Evolutionary conservation across 78 protist species (phyloP), one percentile per base, ranked within the genome.

Genomic region (Dictyostelium intermedium): DNA sequence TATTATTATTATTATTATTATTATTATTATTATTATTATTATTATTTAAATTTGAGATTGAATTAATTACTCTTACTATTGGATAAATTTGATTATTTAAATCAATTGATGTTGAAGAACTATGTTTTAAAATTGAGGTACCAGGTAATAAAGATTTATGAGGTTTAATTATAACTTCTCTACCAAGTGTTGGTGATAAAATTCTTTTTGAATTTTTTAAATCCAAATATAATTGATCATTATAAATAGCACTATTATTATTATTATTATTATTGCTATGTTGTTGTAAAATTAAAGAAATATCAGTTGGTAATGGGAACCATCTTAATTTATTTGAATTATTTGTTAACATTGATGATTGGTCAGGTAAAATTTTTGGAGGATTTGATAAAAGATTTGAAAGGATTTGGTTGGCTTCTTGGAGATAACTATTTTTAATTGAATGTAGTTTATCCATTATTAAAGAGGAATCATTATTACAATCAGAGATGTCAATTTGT

Each of bases 301-400:
- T 47, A 83, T 83, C 89, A 66, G 79, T 66, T 83, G 89, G 89
- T 41, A 83, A 66, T 66, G 89, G 77, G 43, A 83, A 83, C 89
- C 89, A 83, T 66, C 89, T 83, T 23, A 83, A 32, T 32, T 37
- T 37, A n/a, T 66, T 32, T 41, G 89, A 76, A 18, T 83, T 80
- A 9, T 8, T 10, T 6, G 89, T 66, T 41, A 83, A 83, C 89
- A 83, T 83, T 35, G 89, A 66, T 23, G 89, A 66, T 66, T 83
- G 89, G 66, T 83, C 89, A 35, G 89, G 89, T 41, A 83, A 32
- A 20, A 14, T 35, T 63, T 83, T 83, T n/a, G 89, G 89, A 13
- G n/a, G 89, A 83, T 83, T 83, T 9, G 10, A 18, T 25, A 83
- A n/a, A n/a, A 66, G 8, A 23, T 83, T 30, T 16, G 43, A 7